Conservation (phyloP, 2,329 filamentous ascomycete genomes). For the Blastomyces silverae region DNA sequence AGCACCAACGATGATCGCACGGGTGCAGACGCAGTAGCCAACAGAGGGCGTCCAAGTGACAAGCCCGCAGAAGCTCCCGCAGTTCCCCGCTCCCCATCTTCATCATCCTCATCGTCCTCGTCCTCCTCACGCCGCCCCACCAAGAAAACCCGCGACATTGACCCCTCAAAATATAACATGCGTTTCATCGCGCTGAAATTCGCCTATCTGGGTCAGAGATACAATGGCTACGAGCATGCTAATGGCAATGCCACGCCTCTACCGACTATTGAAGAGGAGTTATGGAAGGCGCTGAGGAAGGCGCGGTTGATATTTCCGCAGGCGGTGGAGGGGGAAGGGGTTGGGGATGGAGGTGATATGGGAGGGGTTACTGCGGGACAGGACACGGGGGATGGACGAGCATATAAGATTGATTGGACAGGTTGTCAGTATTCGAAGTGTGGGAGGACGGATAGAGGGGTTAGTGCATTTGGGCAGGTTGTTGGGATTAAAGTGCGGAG, state of each 20-base stretch:
- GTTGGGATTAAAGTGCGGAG: conserved; percentile 77
- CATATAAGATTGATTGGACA: conserved; percentile 60
- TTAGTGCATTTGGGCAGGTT: conserved; percentile 96
- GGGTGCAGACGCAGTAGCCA: conserved; percentile 16
- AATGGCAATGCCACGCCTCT: conserved; percentile 59
- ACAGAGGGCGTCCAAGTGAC: neutral
- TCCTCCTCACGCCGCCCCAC: conserved; percentile 35
- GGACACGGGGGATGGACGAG: conserved; percentile 24
- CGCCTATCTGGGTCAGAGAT: conserved; percentile 83
- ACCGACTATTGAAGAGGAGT: conserved; percentile 82
- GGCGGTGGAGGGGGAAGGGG: conserved; percentile 42
- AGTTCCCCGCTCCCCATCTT: conserved; percentile 6
- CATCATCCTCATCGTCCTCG: conserved; percentile 14
- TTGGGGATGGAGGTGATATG: conserved; percentile 17
- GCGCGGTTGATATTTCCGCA: conserved; percentile 72
- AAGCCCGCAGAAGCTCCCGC: conserved; percentile 3
- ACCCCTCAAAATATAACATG: conserved; percentile 73
- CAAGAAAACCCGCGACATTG: conserved; percentile 52
- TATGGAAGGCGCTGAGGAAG: conserved; percentile 86
- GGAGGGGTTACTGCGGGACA: conserved; percentile 29
- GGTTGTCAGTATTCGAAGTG: conserved; percentile 91
- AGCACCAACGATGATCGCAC: conserved; percentile 8
- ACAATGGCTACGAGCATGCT: conserved; percentile 90
- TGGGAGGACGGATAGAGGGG: conserved; percentile 83
- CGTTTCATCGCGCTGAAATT: conserved; percentile 86